Percentiles rank a stretch among this genome's conserved stretches.
phyloP scores from a whole-genome alignment of 2,329 filamentous ascomycete species.

The Myriosclerotinia curreyana region DNA sequence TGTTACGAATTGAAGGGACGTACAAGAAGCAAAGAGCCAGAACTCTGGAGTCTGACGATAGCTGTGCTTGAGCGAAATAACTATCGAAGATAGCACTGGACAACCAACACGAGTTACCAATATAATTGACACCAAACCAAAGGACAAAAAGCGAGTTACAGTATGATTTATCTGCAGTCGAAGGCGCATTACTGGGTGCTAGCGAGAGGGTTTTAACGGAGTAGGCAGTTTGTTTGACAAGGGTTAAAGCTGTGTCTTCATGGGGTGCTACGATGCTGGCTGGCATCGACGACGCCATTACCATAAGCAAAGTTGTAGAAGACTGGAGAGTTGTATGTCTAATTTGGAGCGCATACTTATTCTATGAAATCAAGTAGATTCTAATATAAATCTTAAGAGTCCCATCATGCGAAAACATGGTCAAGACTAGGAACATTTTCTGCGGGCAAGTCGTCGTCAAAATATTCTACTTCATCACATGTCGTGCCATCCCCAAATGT shows the following conservation, averaged over 20 bases:
- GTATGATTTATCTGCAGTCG: conserved; percentile 41
- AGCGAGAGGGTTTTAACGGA: conserved; percentile 42
- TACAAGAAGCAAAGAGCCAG: no score
- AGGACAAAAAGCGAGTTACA: conserved; percentile 47
- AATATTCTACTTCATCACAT: not conserved
- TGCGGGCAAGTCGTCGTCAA: not conserved
- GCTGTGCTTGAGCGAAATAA: conserved; percentile 45
- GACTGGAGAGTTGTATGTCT: conserved; percentile 43
- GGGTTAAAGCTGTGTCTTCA: conserved; percentile 34
- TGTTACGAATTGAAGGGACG: no score
- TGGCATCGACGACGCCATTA: conserved; percentile 40
- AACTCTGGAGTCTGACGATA: conserved; percentile 47
- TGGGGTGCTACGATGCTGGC: conserved; percentile 35
- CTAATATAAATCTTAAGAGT: conserved; percentile 31
- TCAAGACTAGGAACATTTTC: not conserved
- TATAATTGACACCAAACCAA: conserved; percentile 54
- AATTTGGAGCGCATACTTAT: no score
- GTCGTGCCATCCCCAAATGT: not conserved
- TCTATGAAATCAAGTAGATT: conserved; percentile 45
- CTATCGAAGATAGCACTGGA: conserved; percentile 43
- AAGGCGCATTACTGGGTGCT: conserved; percentile 40
- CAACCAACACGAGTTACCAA: conserved; percentile 46
- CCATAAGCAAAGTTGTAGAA: conserved; percentile 50
- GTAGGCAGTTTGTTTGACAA: conserved; percentile 40
- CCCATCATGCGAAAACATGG: conserved; percentile 36